Percentiles rank a stretch among this genome's conserved stretches.
phyloP scores from a whole-genome alignment of 1,284 basidiomycete genomes.

The Pulveroboletus sp. region DNA sequence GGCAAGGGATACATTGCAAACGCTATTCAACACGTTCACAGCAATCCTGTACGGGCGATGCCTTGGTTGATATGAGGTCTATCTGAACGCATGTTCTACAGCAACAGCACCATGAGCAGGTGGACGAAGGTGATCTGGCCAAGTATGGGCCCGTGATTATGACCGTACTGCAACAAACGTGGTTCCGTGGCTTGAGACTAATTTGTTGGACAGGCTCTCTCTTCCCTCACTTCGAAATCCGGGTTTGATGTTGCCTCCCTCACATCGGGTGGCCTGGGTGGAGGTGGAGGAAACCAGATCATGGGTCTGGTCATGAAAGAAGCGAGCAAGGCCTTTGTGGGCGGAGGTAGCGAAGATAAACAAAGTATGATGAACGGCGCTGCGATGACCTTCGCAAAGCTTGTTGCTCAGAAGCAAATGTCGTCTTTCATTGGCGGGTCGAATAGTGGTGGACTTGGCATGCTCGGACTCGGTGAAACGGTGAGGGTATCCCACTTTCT shows the following conservation, averaged over 20 bases:
- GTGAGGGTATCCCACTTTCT: neutral
- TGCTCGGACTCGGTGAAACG: slow-evolving; percentile 54
- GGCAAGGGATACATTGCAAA: slow-evolving; percentile 13
- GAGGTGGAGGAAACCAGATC: slow-evolving; percentile 52
- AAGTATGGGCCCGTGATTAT: slow-evolving; percentile 24
- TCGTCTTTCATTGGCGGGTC: slow-evolving; percentile 49
- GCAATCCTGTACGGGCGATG: slow-evolving; percentile 14
- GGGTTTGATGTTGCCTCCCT: slow-evolving; percentile 18
- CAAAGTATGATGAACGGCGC: slow-evolving; percentile 81
- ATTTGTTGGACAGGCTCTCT: slow-evolving; percentile 20
- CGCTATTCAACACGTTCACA: slow-evolving; percentile 25
- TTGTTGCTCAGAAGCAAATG: slow-evolving; percentile 67
- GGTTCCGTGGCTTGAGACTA: slow-evolving; percentile 1
- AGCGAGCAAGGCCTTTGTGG: slow-evolving; percentile 69
- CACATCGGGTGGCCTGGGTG: slow-evolving; percentile 36
- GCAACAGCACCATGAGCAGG: slow-evolving; percentile 18
- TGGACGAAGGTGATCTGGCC: slow-evolving; percentile 13
- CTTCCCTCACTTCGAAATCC: slow-evolving; percentile 16
- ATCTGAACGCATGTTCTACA: slow-evolving; percentile 7
- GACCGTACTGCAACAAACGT: slow-evolving; percentile 8
- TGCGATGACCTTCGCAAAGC: slow-evolving; percentile 81
- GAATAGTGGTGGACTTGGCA: slow-evolving; percentile 61
- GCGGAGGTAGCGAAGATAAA: slow-evolving; percentile 66
- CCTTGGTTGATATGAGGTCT: neutral
- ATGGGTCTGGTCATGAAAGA: slow-evolving; percentile 84